Base-by-base conservation (phyloP, 1,139 yeast genomes). In the Nakaseomyces delphensis region DNA sequence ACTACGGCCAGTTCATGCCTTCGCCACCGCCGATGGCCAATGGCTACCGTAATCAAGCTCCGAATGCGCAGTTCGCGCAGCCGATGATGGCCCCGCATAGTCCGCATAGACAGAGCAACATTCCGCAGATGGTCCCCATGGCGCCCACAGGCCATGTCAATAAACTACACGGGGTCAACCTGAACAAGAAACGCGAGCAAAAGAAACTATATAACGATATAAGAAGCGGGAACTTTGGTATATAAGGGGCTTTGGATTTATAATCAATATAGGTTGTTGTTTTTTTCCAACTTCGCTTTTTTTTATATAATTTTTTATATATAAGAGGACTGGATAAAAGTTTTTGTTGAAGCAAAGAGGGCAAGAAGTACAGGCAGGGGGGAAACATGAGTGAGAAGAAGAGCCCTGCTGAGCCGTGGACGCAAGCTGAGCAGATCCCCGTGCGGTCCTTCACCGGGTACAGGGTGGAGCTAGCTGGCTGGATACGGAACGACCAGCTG, bases 151-250 rank as follows among this genome's bases (percentile, higher is more conserved):
- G 38, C 8, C 44, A 39, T 18, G 53, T 49, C 18, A 51, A 44
- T 40, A 60, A 52, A 45, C 44, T 60, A 18, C 64, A 60, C 45
- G 56, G 63, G 28, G 55, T 54, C 9, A 48, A 48, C 24, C 37
- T 48, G 10, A 51, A 52, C 39, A 58, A 55, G 43, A 48, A 45
- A 29, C 55, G 59, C 41, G 63, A 57, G 33, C 49, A 62, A 29
- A 59, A 56, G 46, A 50, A 52, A 32, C 47, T 60, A 16, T 55
- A 59, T 43, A 49, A 58, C 28, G 54, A 59, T 39, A 57, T 60
- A 9, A 53, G 61, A 41, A 59, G 54, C 41, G 64, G 64, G 38
- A 52, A 56, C 38, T 60, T 60, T 42, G 64, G 64, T 38, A 54
- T 60, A n/a, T 59, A 43, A n/a, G n/a, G n/a, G n/a, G n/a, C n/a